Evolutionary conservation across 2,329 filamentous ascomycete species (phyloP), one percentile per base, ranked within the genome.

Genomic region (Exophiala spinifera): DNA sequence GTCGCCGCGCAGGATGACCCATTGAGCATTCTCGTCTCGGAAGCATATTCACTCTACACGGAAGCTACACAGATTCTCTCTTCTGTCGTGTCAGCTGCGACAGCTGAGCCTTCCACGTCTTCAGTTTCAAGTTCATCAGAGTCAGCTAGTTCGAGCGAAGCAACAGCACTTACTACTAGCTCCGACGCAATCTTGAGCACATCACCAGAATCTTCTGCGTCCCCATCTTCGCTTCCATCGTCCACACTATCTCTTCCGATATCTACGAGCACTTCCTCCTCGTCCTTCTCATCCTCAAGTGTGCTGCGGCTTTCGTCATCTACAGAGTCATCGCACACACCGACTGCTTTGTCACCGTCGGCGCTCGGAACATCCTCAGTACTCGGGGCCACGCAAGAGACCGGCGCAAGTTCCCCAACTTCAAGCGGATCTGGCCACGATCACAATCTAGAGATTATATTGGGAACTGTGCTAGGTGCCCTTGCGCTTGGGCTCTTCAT

Each of bases 381-480:
- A 14, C 13, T 55, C 5, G 55, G 52, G 25, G 52, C 57, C 15
- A 45, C 55, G 11, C 31, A 55, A 5, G 57, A 43, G 33, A 59
- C 44, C 21, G 43, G 21, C n/a, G 55, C 51, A 15, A 21, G 42
- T 13, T n/a, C 19, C 13, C 23, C 56, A 11, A 48, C 53, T 4
- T 46, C 51, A 14, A 42, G 34, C 25, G 34, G 28, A 25, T 49
- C 54, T 37, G 48, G 39, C 42, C 31, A 53, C 39, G 31, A 51
- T 17, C 51, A 53, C 21, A 56, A 55, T 3, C 50, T 64, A 4
- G 31, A 56, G 1, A 64, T 63, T n/a, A 59, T 64, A 11, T 56
- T 64, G 3, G 62, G 62, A 28, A 56, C 37, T 33, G 61, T 62
- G 3, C 48, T 64, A 3, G 62, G 62, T 11, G 59, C 55, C 44